Percentiles rank a stretch among this genome's conserved stretches.
Conservation (phyloP, 495 filamentous ascomycete genomes). For the Friedmanniomyces simplex region DNA sequence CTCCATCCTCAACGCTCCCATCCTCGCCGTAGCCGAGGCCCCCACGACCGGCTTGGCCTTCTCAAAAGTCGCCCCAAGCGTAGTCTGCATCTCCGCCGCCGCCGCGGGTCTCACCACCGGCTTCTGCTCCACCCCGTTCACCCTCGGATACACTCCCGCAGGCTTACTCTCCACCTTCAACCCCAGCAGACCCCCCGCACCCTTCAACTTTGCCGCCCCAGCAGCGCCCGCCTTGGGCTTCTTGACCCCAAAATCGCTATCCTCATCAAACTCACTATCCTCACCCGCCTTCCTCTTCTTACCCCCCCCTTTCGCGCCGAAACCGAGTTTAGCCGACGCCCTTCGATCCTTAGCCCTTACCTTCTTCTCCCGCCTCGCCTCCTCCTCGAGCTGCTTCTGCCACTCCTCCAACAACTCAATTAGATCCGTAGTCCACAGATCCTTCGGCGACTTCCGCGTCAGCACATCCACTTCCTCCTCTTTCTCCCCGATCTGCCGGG, state of each 20-base stretch:
- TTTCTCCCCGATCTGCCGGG: conserved; percentile 74
- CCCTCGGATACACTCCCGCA: conserved; percentile 10
- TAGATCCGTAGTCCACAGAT: conserved; percentile 83
- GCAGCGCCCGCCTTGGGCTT: conserved; percentile 44
- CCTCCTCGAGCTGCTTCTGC: conserved; percentile 71
- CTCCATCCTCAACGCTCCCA: conserved; percentile 1
- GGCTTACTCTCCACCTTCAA: conserved; percentile 17
- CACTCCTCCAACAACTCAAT: conserved; percentile 83
- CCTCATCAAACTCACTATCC: conserved; percentile 39
- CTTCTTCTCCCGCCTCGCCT: conserved; percentile 59
- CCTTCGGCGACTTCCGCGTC: conserved; percentile 69
- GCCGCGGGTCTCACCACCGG: conserved; percentile 20
- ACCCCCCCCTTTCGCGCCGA: conserved; percentile 43
- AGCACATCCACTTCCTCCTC: conserved; percentile 76
- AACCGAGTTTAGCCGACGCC: conserved; percentile 62
- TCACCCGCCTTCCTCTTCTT: conserved; percentile 32
- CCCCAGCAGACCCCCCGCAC: conserved; percentile 4
- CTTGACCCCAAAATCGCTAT: conserved; percentile 43
- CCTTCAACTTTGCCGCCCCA: no score
- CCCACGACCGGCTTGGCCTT: conserved; percentile 3
- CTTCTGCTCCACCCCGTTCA: conserved; percentile 24
- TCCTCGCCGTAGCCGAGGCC: conserved; percentile 14
- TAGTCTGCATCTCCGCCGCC: conserved; percentile 8
- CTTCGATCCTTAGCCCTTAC: conserved; percentile 61
- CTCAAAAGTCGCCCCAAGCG: conserved; percentile 13